These are phyloP conservation scores for Vigna unguiculata DNA, from an alignment of 306 rosid species.

Conservation along the genomic window DNA sequence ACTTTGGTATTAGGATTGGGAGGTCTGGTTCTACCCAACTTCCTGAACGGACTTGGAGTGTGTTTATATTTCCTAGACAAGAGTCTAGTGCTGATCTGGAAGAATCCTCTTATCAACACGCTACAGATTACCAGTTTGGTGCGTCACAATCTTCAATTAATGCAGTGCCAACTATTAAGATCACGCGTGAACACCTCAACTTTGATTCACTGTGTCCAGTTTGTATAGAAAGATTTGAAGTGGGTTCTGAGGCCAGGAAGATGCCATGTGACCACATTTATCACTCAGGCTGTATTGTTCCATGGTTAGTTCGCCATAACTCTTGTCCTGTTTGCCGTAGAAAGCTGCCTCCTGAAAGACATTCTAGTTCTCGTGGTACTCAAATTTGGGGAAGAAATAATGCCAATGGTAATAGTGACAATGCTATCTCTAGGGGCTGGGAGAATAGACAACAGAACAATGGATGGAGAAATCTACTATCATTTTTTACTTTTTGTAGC, in stretches of 20 bases:
- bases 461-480: slow-evolving; percentile 58
- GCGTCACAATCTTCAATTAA: slow-evolving; percentile 64
- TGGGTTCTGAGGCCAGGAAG: slow-evolving; percentile 62
- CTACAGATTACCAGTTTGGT: slow-evolving; percentile 51
- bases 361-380: slow-evolving; percentile 10
- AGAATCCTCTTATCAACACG: slow-evolving; percentile 56
- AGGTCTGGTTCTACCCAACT: slow-evolving; percentile 25
- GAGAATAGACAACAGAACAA: slow-evolving; percentile 45
- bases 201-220: slow-evolving; percentile 67
- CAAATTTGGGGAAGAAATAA: slow-evolving; percentile 46
- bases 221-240: slow-evolving; percentile 74
- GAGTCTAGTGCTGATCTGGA: slow-evolving; percentile 48
- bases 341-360: slow-evolving; percentile 63
- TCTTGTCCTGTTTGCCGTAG: slow-evolving; percentile 81
- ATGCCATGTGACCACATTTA: slow-evolving; percentile 82
- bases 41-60: slow-evolving; percentile 53
- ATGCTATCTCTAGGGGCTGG: slow-evolving; percentile 25
- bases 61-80: slow-evolving; percentile 50
- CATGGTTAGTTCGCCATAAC: slow-evolving; percentile 75
- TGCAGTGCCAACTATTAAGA: slow-evolving; percentile 71
- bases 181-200: slow-evolving; percentile 56
- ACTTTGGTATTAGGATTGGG: slow-evolving; percentile 13
- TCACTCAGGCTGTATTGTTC: slow-evolving; percentile 75
- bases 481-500: slow-evolving; percentile 53
- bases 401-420: slow-evolving; percentile 1